Conservation (phyloP, 1,139 yeast species). For the Saccharomyces hybrid region DNA sequence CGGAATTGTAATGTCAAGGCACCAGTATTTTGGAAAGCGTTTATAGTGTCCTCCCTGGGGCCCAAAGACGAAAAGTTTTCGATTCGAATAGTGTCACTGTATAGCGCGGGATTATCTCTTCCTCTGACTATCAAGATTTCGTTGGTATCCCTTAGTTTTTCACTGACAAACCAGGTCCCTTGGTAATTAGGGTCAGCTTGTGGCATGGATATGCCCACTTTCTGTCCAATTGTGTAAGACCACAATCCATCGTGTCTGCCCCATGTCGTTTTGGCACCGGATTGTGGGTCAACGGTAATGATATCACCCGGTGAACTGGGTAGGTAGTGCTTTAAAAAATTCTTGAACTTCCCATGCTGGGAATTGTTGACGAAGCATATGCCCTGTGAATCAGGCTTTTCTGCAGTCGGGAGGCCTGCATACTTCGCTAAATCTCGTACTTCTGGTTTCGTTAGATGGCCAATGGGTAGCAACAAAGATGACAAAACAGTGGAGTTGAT, state of each 20-base stretch:
- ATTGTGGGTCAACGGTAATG: conserved; percentile 45
- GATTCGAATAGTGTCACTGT: conserved; percentile 38
- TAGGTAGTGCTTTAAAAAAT: conserved; percentile 69
- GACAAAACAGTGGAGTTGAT: conserved; percentile 43
- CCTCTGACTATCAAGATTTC: conserved; percentile 76
- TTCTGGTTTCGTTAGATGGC: conserved; percentile 65
- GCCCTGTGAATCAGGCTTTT: conserved; percentile 90
- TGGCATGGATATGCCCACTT: conserved; percentile 71
- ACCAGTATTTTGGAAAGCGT: conserved; percentile 6
- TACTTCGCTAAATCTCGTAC: conserved; percentile 60
- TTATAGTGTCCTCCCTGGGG: not conserved
- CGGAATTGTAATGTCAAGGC: conserved; percentile 51
- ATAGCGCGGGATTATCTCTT: conserved; percentile 53
- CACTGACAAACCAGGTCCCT: conserved; percentile 85
- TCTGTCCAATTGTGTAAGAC: conserved; percentile 92
- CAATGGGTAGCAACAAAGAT: conserved; percentile 66
- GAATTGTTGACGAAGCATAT: conserved; percentile 77
- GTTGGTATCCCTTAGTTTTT: conserved; percentile 53
- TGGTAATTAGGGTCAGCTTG: conserved; percentile 68
- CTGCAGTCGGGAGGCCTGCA: conserved; percentile 49
- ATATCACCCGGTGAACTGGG: conserved; percentile 69
- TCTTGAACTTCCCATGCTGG: conserved; percentile 57
- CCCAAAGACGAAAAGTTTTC: conserved; percentile 19
- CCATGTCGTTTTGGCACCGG: conserved; percentile 53
- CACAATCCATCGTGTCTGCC: conserved; percentile 82